Base-by-base conservation (phyloP, 1,284 basidiomycete genomes). In the Malassezia psittaci region DNA sequence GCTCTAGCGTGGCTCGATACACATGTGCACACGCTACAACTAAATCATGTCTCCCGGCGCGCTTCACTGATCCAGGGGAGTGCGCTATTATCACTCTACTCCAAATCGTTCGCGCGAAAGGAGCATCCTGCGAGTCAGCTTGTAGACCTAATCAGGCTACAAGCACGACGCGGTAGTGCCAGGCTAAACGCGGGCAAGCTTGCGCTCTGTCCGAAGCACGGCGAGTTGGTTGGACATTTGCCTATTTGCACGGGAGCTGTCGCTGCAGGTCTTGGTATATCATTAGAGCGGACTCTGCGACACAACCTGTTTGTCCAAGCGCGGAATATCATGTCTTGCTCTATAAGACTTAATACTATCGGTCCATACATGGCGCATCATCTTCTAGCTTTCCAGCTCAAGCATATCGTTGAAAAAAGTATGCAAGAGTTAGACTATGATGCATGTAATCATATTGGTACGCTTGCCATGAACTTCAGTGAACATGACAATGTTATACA, bases 351-450 rank as follows among this genome's bases (percentile, higher is more conserved):
- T 63, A 98, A 96, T 74, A 81, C 83, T 18, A 80, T 96, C 52
- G 93, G 94, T 0, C 94, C 94, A 0, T 99, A 99, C 74, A 82
- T 83, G 34, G 83, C 93, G 0, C 91, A 96, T 62, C 88, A 90
- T 63, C 76, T 94, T 5, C 79, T 98, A 8, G 77, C 90, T 18
- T 85, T 87, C 64, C 79, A 83, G 18, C 79, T 89, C 24, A 52
- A 61, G 6, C 36, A 34, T 0, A 46, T 71, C 1, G 53, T 72
- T 1, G 43, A 50, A 48, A 21, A 51, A 33, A 5, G 11, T 16
- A 11, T 46, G 2, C 15, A 11, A 6, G 16, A 61, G 11, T 11
- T 61, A 0, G 21, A 37, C 1, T 51, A 62, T 47, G 53, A 53
- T 46, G 37, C 47, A 33, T 12, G 21, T 1, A 49, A 44, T 12